A percentile compares a stretch with the other conserved stretches of the same genome.
Conservation (phyloP, 805 yeast genomes). For the Candida morakotiae region DNA sequence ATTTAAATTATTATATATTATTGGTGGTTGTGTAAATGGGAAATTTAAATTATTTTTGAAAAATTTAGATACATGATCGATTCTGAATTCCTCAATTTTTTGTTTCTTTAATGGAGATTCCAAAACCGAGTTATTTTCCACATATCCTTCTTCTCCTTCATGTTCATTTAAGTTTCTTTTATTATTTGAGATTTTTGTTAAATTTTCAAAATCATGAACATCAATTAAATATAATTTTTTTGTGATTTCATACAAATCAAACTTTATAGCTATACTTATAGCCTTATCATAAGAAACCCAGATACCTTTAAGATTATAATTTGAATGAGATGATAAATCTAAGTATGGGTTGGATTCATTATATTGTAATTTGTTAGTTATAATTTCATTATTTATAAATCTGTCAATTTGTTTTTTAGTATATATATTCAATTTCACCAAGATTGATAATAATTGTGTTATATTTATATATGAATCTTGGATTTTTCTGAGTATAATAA, state of each 20-base stretch:
- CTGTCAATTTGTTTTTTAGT: slow-evolving; percentile 23
- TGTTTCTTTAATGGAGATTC: slow-evolving; percentile 34
- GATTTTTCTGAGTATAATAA: slow-evolving; percentile 33
- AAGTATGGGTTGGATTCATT: slow-evolving; percentile 15
- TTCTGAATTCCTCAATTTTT: slow-evolving; percentile 10
- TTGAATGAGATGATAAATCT: slow-evolving; percentile 28
- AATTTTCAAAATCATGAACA: slow-evolving; percentile 39
- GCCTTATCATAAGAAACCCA: slow-evolving; percentile 45
- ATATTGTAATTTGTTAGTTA: slow-evolving; percentile 29
- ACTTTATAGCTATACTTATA: slow-evolving; percentile 32
- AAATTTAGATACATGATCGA: slow-evolving; percentile 4
- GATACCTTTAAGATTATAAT: slow-evolving; percentile 26
- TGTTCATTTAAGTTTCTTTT: slow-evolving; percentile 15
- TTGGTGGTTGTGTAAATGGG: slow-evolving; percentile 34
- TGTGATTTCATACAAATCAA: slow-evolving; percentile 35
- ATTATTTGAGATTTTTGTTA: slow-evolving; percentile 22
- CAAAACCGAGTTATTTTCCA: too few relatives aligned
- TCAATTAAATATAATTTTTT: slow-evolving; percentile 38
- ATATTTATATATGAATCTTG: slow-evolving; percentile 40
- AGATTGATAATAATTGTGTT: slow-evolving; percentile 32
- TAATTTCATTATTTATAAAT: slow-evolving; percentile 30
- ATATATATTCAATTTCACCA: slow-evolving; percentile 24
- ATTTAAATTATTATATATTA: slow-evolving; percentile 10
- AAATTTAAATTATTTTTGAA: slow-evolving; percentile 24
- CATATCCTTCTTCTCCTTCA: slow-evolving; percentile 7